Evolutionary conservation across 306 rosid genomes (phyloP).

Genomic region (Trifolium fragiferum): DNA sequence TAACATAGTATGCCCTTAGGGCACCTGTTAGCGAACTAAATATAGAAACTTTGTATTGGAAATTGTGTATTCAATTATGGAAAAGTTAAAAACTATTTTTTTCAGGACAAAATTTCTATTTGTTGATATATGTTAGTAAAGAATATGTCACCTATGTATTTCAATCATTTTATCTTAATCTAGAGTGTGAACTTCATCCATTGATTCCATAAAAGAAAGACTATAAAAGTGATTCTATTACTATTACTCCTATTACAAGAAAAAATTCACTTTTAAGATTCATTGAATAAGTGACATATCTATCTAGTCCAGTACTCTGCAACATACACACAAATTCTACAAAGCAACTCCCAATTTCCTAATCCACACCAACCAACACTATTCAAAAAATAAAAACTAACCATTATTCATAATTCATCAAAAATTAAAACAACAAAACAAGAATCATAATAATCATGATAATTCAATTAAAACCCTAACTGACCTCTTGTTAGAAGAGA

Average conservation of each 20-base stretch:
- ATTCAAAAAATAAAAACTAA: background rate
- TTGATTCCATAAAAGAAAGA: background rate
- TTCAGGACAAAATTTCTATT: background rate
- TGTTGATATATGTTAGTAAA: background rate
- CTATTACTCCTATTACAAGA: background rate
- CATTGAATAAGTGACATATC: too few relatives aligned
- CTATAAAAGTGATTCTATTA: background rate
- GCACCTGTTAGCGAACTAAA: background rate
- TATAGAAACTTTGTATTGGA: background rate
- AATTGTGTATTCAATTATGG: background rate
- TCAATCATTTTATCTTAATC: slow-evolving; percentile 4
- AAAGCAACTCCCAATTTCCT: background rate
- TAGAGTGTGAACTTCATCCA: background rate
- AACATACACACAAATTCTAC: background rate
- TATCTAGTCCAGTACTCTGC: too few relatives aligned
- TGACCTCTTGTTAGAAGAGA: slow-evolving; percentile 65
- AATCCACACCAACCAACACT: background rate
- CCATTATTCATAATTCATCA: background rate
- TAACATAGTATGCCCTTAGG: background rate
- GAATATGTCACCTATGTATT: background rate
- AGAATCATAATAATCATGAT: background rate
- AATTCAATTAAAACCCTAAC: slow-evolving; percentile 30
- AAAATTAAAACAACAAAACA: background rate
- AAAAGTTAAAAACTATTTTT: background rate
- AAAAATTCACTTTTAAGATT: too few relatives aligned